Conservation (phyloP, 495 filamentous ascomycete genomes). For the Aspergillus baeticus region DNA sequence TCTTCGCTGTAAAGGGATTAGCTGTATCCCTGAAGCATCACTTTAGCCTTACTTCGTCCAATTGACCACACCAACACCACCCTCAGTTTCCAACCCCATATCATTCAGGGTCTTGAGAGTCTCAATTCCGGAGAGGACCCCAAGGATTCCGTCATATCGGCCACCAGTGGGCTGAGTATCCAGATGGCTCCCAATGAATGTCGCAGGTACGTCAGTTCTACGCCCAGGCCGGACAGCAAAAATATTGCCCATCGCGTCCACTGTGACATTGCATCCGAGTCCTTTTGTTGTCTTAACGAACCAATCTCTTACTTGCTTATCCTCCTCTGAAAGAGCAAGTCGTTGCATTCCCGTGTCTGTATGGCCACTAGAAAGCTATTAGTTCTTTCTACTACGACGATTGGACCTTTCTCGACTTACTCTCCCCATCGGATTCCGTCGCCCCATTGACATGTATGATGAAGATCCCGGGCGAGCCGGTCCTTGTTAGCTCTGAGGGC, state of each 20-base stretch:
- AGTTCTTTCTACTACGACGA: background rate
- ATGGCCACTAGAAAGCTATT: slow-evolving; percentile 35
- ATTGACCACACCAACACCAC: slow-evolving; percentile 69
- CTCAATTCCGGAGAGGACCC: slow-evolving; percentile 70
- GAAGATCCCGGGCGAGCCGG: slow-evolving; percentile 60
- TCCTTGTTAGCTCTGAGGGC: slow-evolving; percentile 56
- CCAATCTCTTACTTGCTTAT: slow-evolving; percentile 73
- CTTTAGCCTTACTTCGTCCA: slow-evolving; percentile 65
- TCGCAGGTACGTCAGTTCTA: slow-evolving; percentile 53
- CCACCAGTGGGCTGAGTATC: slow-evolving; percentile 79
- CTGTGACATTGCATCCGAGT: slow-evolving; percentile 60
- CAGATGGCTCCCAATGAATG: slow-evolving; percentile 71
- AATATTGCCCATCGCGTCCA: slow-evolving; percentile 73
- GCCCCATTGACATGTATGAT: slow-evolving; percentile 68
- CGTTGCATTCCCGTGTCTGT: slow-evolving; percentile 67
- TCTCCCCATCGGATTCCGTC: slow-evolving; percentile 62
- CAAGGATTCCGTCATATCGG: slow-evolving; percentile 72
- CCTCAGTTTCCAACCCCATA: slow-evolving; percentile 65
- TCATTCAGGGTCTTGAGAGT: slow-evolving; percentile 68
- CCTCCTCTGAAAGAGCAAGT: slow-evolving; percentile 66
- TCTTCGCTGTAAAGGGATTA: slow-evolving; percentile 55
- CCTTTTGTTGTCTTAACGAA: slow-evolving; percentile 64
- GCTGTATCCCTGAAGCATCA: background rate
- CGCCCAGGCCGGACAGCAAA: slow-evolving; percentile 68
- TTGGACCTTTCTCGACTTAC: slow-evolving; percentile 38